Percentiles rank a stretch among this genome's conserved stretches.
Conservation (phyloP, 257 asterid genomes). For the Lycium ferocissimum region DNA sequence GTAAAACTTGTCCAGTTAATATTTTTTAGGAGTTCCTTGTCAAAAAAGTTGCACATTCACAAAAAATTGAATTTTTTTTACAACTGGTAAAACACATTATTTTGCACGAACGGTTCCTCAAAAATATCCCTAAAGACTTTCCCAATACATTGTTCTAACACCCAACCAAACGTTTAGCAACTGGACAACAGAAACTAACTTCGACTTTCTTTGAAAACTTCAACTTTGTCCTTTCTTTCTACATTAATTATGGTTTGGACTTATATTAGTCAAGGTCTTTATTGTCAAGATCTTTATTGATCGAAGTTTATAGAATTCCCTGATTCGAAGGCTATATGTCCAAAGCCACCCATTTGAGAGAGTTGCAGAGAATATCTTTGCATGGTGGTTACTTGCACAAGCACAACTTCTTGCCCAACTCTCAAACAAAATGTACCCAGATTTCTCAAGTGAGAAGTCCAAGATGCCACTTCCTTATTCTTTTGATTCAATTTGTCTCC, state of each 20-base stretch:
- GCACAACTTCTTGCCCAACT: too few species aligned
- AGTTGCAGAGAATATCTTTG: neutral
- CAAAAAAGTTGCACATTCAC: too few species aligned
- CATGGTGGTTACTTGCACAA: neutral
- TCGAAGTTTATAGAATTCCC: neutral
- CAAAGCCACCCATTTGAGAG: neutral
- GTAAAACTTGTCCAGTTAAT: too few species aligned
- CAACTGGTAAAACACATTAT: too few species aligned
- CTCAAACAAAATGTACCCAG: too few species aligned
- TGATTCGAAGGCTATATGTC: neutral
- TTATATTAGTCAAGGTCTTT: neutral
- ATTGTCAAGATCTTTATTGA: neutral
- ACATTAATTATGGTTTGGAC: neutral
- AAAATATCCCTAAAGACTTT: too few species aligned
- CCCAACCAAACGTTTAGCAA: too few species aligned
- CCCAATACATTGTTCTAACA: too few species aligned
- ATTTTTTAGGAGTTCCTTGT: too few species aligned
- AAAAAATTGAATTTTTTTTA: too few species aligned
- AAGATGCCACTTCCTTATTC: neutral
- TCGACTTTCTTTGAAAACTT: neutral
- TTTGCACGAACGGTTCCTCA: too few species aligned
- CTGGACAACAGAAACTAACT: neutral
- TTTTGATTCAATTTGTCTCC: conserved; percentile 18
- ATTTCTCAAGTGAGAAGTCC: conserved; percentile 30
- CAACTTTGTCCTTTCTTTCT: neutral